Evolutionary conservation across 176 grass and related monocot genomes (phyloP).

Genomic region (Lolium multiflorum): DNA sequence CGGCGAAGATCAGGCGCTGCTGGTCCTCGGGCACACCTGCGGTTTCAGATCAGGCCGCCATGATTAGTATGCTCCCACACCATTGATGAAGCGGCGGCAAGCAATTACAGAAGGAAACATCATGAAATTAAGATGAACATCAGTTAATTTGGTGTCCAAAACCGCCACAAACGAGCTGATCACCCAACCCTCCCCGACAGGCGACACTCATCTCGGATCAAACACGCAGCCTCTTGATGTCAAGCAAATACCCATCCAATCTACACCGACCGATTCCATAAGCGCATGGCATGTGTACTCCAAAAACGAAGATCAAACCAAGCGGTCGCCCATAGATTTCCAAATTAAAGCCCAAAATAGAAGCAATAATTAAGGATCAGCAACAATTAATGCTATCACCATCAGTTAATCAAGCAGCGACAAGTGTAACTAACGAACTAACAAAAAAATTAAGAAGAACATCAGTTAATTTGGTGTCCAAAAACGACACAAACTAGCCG

Average conservation of each 20-base stretch:
- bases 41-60: neutral
- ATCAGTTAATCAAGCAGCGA: neutral
- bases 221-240: neutral
- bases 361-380: too few species aligned
- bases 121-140: neutral
- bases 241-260: neutral
- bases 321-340: too few species aligned
- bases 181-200: neutral
- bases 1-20: slow-evolving; percentile 89
- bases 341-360: too few species aligned
- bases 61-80: neutral
- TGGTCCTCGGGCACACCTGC: slow-evolving; percentile 53
- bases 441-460: neutral
- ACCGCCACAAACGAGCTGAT: neutral
- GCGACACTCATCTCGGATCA: neutral
- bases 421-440: neutral
- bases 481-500: neutral
- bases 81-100: neutral
- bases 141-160: neutral
- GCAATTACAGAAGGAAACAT: neutral
- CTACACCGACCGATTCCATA: neutral
- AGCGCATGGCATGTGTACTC: too few species aligned
- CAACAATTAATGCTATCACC: neutral
- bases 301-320: neutral
- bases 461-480: neutral